Base-by-base conservation (phyloP, 106 monocot genomes). In the Narthecium ossifragum region DNA sequence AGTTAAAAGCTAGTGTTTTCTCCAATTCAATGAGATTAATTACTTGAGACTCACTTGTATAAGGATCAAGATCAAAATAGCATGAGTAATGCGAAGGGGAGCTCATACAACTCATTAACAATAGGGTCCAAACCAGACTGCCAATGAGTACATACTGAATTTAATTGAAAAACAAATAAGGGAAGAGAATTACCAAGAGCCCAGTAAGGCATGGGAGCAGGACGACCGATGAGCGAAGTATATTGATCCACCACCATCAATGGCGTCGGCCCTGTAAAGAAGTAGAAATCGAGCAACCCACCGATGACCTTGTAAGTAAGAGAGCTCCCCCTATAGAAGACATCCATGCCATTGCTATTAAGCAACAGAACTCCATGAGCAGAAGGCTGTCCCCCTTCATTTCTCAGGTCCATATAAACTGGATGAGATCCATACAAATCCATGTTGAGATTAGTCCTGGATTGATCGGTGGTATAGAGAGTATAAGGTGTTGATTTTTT, bases 151-250 rank as follows among this genome's bases (percentile, higher is more conserved):
- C 13, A 21, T 34, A 28, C 31, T 0, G 47, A 46, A 8, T 15
- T 54, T 22, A 0, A 26, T 20, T 5, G 6, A 24, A 24, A 28
- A 29, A 29, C 17, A 14, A 59, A 20, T 18, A 59, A 53, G 26
- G n/a, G 56, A 29, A 65, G 17, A 30, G 55, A 34, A 30, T 38
- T 72, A 96, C 96, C 98, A 29, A 98, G 53, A 39, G 98, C 66
- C 98, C 98, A 98, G 63, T 98, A 98, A n/a, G 98, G 98, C 91
- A 98, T 98, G n/a, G 98, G 79, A 63, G 98, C 91, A 22, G 98
- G 98, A 4, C 98, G 69, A 11, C 98, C 98, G 6, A 98, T 67
- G 29, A 98, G 62, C 1, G 63, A 39, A 1, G 98, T 98, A 51
- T 98, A 98, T 49, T 98, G 98, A 70, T 98, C 79, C 23, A 91